Conservation (phyloP, 129 eudicot species). For the Silybum marianum region DNA sequence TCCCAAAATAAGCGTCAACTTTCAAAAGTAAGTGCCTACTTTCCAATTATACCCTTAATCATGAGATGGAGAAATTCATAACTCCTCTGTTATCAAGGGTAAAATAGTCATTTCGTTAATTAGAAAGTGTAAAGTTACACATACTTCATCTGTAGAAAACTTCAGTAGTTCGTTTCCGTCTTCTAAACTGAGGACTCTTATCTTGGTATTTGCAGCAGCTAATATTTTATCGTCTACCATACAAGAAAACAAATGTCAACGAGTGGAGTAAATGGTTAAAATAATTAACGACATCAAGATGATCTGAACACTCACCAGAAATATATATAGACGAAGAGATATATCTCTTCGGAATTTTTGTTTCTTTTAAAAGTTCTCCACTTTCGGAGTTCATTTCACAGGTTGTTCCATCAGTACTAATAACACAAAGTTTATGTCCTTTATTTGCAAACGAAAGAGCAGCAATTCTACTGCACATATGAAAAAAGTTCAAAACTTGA, state of each 20-base stretch:
- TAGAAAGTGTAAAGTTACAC: not conserved
- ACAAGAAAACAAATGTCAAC: conserved; percentile 22
- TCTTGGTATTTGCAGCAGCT: conserved; percentile 41
- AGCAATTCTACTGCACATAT: conserved; percentile 45
- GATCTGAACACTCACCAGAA: conserved; percentile 38
- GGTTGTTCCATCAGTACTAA: conserved; percentile 42
- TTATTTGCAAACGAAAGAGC: conserved; percentile 47
- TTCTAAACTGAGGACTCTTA: conserved; percentile 42
- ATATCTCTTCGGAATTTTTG: conserved; percentile 41
- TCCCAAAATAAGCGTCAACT: not conserved
- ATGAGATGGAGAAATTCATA: not conserved
- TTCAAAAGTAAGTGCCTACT: not conserved
- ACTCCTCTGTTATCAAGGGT: not conserved
- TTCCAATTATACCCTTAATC: not conserved
- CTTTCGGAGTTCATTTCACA: conserved; percentile 53
- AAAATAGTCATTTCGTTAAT: not conserved
- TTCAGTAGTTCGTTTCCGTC: conserved; percentile 46
- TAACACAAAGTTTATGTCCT: conserved; percentile 41
- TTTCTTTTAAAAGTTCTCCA: conserved; percentile 47
- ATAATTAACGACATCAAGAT: not conserved
- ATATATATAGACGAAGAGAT: conserved; percentile 36
- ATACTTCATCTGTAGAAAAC: conserved; percentile 44
- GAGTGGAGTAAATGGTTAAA: not conserved
- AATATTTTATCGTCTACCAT: conserved; percentile 48
- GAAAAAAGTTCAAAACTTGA: conserved; percentile 3